Base-by-base conservation (phyloP, 73 alveolate species). In the Breviolum minutum region DNA sequence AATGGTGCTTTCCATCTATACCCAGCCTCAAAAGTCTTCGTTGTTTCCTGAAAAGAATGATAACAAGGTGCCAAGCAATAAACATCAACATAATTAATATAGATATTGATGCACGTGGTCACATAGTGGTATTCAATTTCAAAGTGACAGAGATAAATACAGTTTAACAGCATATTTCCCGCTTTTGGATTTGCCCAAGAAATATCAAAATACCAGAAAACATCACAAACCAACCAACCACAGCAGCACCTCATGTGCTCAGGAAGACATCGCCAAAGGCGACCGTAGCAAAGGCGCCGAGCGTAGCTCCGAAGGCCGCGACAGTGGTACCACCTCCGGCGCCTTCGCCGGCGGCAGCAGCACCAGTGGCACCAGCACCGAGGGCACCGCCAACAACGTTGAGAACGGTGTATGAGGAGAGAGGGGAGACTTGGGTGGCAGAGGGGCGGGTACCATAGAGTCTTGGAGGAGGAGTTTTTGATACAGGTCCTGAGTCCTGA, bases 261-360 rank as follows among this genome's bases (percentile, higher is more conserved):
- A 80, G 88, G 88, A 26, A 80, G 88, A 32, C 32, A 66, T 80
- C 88, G 14, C 88, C 88, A 29, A 29, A 29, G 89, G 11, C 63
- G 69, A 8, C 83, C 26, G 8, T 9, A 30, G 69, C 48, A n/a
- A 7, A 29, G 82, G 83, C 83, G 69, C 83, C 83, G 24, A 30
- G 22, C 62, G 96, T 89, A 27, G 87, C 97, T 5, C 87, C 97
- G 48, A 82, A 91, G 88, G 88, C 97, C 24, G 54, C 54, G 26
- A 68, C 95, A 54, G 73, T 32, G 86, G 71, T 85, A 8, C 30
- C 48, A 85, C 84, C 95, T 9, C 29, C 68, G 29, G 79, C 96
- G 13, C 82, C 83, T 6, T 69, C 95, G 60, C 61, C 84, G 32
- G 79, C 87, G 27, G 74, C 86, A 9, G 70, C 73, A n/a, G 24